A percentile compares a stretch with the other conserved stretches of the same genome.
These are phyloP conservation scores for Lachancea lanzarotensis DNA, from an alignment of 805 yeast genomes.

Conservation along the genomic window DNA sequence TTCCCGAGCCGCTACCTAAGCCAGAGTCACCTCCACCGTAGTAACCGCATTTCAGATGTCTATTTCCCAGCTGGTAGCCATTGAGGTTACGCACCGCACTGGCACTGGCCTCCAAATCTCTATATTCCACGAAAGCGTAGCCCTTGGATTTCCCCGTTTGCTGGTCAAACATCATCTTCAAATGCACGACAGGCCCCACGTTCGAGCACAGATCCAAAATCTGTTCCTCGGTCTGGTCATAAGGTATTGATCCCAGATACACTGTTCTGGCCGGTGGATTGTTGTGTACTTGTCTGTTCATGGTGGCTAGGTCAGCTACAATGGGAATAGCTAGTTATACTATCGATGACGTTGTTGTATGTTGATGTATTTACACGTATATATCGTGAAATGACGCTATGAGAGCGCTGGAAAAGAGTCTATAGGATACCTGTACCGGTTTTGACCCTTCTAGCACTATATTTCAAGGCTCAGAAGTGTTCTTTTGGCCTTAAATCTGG, in stretches of 20 bases:
- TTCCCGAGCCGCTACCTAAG: background rate
- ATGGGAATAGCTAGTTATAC: background rate
- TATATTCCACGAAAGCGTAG: constrained; percentile 78
- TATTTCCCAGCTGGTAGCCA: constrained; percentile 65
- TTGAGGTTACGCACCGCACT: constrained; percentile 86
- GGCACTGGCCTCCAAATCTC: constrained; percentile 78
- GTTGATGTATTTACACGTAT: background rate
- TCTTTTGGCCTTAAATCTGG: background rate
- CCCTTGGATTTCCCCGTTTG: constrained; percentile 89
- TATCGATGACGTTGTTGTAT: background rate
- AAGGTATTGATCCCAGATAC: constrained; percentile 83
- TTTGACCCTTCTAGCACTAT: too few species aligned
- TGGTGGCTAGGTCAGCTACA: background rate
- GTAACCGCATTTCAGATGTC: constrained; percentile 70
- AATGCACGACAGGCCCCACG: constrained; percentile 78
- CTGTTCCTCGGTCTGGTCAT: constrained; percentile 90
- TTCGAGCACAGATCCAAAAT: constrained; percentile 77
- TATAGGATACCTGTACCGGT: too few species aligned
- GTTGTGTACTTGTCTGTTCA: constrained; percentile 19
- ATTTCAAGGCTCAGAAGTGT: background rate
- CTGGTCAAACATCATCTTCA: constrained; percentile 76
- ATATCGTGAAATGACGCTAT: background rate
- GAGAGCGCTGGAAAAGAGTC: too few species aligned
- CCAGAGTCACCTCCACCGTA: constrained; percentile 44
- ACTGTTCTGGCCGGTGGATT: constrained; percentile 41